Conservation (phyloP, 2,329 filamentous ascomycete genomes). For the Exophiala spinifera region DNA sequence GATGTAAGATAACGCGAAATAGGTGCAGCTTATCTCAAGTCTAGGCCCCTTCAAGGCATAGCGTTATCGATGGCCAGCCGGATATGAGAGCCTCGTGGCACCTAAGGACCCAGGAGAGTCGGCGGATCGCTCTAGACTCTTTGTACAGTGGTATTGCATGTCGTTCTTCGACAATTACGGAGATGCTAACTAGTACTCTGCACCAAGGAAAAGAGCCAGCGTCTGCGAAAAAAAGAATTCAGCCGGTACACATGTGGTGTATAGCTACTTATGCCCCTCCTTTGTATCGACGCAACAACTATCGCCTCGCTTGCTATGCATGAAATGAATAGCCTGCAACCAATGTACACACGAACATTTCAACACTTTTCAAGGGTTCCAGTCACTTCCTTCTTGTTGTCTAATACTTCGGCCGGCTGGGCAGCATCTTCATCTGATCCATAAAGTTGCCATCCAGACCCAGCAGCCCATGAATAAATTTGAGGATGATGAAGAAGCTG, state of each 20-base stretch:
- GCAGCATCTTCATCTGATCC: conserved; percentile 30
- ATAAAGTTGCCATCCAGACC: conserved; percentile 28
- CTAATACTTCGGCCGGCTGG: conserved; percentile 27
- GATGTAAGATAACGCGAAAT: not conserved
- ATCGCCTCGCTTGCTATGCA: not conserved
- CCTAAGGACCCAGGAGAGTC: no score
- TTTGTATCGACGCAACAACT: not conserved
- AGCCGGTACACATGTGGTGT: not conserved
- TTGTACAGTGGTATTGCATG: no score
- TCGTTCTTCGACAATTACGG: no score
- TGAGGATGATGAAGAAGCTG: conserved; percentile 38
- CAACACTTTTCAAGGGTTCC: not conserved
- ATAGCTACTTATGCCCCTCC: no score
- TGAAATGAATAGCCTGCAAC: not conserved
- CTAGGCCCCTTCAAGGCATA: not conserved
- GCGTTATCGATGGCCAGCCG: not conserved
- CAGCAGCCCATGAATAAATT: conserved; percentile 36
- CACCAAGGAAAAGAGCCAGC: not conserved
- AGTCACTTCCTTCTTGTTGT: not conserved
- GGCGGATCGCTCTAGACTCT: no score
- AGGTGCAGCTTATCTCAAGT: not conserved
- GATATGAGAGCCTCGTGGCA: not conserved
- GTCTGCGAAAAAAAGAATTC: not conserved
- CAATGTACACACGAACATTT: not conserved
- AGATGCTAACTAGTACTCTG: no score